Evolutionary conservation across 306 rosid species (phyloP).

Genomic region (Cicer judaicum): DNA sequence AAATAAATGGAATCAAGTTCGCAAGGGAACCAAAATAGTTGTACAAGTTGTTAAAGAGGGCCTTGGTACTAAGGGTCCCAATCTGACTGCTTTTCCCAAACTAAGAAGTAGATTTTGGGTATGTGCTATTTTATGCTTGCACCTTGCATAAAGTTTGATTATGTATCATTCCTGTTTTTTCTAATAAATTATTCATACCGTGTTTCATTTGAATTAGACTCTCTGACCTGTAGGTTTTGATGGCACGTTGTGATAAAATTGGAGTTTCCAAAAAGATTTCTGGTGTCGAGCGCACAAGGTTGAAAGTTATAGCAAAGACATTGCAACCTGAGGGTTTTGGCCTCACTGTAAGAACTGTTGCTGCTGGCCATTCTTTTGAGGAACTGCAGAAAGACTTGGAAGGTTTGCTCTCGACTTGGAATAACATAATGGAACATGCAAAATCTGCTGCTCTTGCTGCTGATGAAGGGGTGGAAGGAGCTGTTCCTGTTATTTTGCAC

Average conservation of each 20-base stretch:
- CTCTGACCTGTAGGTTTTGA: conserved; percentile 70
- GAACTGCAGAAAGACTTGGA: conserved; percentile 90
- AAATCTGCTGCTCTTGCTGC: conserved; percentile 94
- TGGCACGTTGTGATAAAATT: conserved; percentile 70
- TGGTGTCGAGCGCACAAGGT: conserved; percentile 85
- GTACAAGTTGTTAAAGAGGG: conserved; percentile 99
- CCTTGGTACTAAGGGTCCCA: conserved; percentile 90
- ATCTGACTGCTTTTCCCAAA: conserved; percentile 81
- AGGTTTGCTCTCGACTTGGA: conserved; percentile 87
- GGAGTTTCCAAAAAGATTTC: conserved; percentile 86
- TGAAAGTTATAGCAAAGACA: conserved; percentile 88
- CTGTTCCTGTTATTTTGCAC: conserved; percentile 88
- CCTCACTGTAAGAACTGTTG: conserved; percentile 94
- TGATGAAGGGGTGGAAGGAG: conserved; percentile 97
- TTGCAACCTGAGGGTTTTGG: conserved; percentile 98
- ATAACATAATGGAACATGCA: conserved; percentile 82
- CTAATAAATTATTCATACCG: conserved; percentile 19
- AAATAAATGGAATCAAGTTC: conserved; percentile 79
- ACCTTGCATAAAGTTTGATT: conserved; percentile 29
- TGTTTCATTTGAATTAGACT: conserved; percentile 47
- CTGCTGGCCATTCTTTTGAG: conserved; percentile 88
- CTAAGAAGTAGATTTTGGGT: conserved; percentile 99
- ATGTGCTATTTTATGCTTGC: conserved; percentile 41
- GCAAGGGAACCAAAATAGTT: conserved; percentile 85
- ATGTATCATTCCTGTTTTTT: conserved; percentile 30